Evolutionary conservation across 148 eudicot species (phyloP).

Genomic region (Polygonum maritimum): DNA sequence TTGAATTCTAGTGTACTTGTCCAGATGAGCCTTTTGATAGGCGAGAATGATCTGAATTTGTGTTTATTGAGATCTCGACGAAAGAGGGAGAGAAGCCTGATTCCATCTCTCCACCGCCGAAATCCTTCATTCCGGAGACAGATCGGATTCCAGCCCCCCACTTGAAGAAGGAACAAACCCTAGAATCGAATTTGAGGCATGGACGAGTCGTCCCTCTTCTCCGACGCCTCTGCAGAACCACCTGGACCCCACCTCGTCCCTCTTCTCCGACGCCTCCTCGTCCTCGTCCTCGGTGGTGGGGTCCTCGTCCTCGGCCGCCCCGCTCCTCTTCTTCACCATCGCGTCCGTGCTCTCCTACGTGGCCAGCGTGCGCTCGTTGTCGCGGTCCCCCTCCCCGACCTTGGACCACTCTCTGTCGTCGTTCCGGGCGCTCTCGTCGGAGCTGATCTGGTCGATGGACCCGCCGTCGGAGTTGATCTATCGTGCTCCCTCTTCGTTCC

Average conservation of each 20-base stretch:
- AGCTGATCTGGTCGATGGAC: conserved; percentile 81
- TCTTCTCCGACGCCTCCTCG: conserved; percentile 37
- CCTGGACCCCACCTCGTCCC: conserved; percentile 75
- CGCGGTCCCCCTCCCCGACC: conserved; percentile 19
- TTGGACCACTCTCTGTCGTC: conserved; percentile 62
- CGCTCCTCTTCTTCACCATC: conserved; percentile 69
- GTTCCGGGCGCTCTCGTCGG: conserved; percentile 82
- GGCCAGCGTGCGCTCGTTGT: conserved; percentile 31
- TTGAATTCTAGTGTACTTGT: no score
- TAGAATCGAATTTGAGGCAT: conserved; percentile 17
- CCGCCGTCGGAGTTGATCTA: conserved; percentile 19
- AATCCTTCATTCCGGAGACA: background rate
- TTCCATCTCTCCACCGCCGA: background rate
- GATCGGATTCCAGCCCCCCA: background rate
- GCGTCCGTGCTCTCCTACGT: conserved; percentile 64
- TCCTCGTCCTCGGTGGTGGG: conserved; percentile 26
- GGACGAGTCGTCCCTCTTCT: conserved; percentile 54
- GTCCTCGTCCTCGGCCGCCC: conserved; percentile 47
- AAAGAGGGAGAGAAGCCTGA: background rate
- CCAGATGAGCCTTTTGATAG: no score
- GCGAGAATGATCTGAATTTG: no score
- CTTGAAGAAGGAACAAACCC: background rate
- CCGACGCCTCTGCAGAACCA: conserved; percentile 77
- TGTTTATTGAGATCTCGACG: no score
- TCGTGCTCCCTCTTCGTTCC: no score